These are phyloP conservation scores for Alternaria brassicae DNA, from an alignment of 2,329 filamentous ascomycete genomes.

Conservation along the genomic window DNA sequence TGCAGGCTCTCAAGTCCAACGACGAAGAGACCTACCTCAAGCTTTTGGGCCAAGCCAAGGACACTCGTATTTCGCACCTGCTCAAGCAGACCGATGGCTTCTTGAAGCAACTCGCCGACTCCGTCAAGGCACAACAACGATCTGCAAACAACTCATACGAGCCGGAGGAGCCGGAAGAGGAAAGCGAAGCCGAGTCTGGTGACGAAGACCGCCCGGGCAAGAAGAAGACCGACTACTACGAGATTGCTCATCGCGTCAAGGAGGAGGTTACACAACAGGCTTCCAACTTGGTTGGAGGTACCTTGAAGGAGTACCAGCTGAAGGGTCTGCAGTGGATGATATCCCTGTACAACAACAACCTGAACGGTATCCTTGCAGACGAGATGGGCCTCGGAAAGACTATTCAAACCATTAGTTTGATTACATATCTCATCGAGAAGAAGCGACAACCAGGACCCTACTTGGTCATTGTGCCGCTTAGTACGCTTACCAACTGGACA, in stretches of 20 bases:
- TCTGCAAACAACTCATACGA: slow-evolving; percentile 81
- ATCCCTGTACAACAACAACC: slow-evolving; percentile 99
- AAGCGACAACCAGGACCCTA: slow-evolving; percentile 93
- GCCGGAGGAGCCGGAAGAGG: slow-evolving; percentile 64
- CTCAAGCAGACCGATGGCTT: slow-evolving; percentile 97
- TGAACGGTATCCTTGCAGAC: slow-evolving; percentile 97
- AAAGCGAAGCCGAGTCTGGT: slow-evolving; percentile 64
- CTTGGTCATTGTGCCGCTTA: slow-evolving; percentile 94
- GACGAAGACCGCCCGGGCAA: slow-evolving; percentile 70
- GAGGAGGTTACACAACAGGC: slow-evolving; percentile 89
- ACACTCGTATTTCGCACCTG: slow-evolving; percentile 97
- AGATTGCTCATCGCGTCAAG: slow-evolving; percentile 93
- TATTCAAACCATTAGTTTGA: slow-evolving; percentile 96
- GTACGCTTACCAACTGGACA: slow-evolving; percentile 98
- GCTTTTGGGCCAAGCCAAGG: slow-evolving; percentile 96
- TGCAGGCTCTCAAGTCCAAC: slow-evolving; percentile 97
- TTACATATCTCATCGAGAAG: slow-evolving; percentile 95
- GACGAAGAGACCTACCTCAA: slow-evolving; percentile 99
- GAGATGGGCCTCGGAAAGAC: slow-evolving; percentile 99
- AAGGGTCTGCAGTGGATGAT: slow-evolving; percentile 99
- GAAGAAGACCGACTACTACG: slow-evolving; percentile 96
- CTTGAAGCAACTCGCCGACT: slow-evolving; percentile 91
- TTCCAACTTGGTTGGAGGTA: slow-evolving; percentile 85
- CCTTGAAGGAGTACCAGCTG: slow-evolving; percentile 94
- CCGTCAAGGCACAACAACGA: slow-evolving; percentile 92